A percentile compares a stretch with the other conserved stretches of the same genome.
These are phyloP conservation scores for Gastrolobium bilobum DNA, from an alignment of 306 rosid species.

Conservation along the genomic window DNA sequence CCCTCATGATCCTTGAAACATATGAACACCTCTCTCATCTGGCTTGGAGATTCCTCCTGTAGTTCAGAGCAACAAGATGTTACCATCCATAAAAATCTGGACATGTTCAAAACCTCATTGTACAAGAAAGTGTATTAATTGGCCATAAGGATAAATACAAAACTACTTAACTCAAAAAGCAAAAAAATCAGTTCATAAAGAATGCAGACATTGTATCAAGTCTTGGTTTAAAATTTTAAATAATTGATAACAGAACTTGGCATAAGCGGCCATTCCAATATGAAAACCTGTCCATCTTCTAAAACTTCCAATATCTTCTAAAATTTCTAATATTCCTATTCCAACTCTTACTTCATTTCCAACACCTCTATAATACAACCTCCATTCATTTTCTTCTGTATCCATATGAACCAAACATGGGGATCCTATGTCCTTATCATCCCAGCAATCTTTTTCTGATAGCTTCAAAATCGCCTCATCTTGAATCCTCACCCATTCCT, in stretches of 20 bases:
- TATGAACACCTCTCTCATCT: no score
- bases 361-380: conserved; percentile 79
- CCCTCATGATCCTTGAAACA: no score
- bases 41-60: conserved; percentile 1
- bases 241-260: conserved; percentile 25
- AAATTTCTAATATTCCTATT: conserved; percentile 81
- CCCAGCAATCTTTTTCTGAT: conserved; percentile 69
- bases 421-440: conserved; percentile 66
- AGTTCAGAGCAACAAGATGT: conserved; percentile 20
- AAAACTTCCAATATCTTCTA: conserved; percentile 54
- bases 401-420: conserved; percentile 82
- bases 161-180: conserved; percentile 20
- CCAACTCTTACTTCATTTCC: conserved; percentile 68
- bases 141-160: conserved; percentile 16
- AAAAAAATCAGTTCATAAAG: conserved; percentile 28
- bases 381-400: conserved; percentile 67
- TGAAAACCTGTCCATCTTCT: conserved; percentile 76
- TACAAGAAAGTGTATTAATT: conserved; percentile 32
- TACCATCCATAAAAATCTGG: conserved; percentile 23
- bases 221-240: background rate
- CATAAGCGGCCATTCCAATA: conserved; percentile 49
- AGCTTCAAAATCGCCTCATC: conserved; percentile 58
- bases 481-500: conserved; percentile 69
- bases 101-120: conserved; percentile 3
- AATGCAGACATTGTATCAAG: conserved; percentile 14